phyloP scores from a whole-genome alignment of 345 rosid genomes.

The Brassica cretica region DNA sequence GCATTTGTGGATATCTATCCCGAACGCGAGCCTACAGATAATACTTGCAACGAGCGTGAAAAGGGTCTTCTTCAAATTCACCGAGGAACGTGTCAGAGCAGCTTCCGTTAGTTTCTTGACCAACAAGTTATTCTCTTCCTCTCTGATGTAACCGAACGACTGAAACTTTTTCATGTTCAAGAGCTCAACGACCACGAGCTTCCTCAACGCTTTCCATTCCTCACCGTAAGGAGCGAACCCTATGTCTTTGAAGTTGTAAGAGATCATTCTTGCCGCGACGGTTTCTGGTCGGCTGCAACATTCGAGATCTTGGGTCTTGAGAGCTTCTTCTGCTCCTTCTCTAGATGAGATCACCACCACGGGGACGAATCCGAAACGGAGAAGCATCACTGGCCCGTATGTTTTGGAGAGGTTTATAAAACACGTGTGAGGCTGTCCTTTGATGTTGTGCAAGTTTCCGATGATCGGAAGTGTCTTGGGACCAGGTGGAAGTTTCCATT shows the following conservation, averaged over 20 bases:
- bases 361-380: conserved; percentile 47
- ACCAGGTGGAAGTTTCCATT: conserved; percentile 37
- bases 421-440: conserved; percentile 39
- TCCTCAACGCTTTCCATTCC: conserved; percentile 48
- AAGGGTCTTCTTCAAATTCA: conserved; percentile 38
- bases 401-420: conserved; percentile 39
- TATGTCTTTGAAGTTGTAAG: conserved; percentile 42
- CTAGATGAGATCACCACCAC: conserved; percentile 47
- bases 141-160: conserved; percentile 40
- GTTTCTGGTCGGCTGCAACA: conserved; percentile 45
- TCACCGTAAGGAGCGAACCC: conserved; percentile 45
- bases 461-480: conserved; percentile 48
- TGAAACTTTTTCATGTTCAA: conserved; percentile 36
- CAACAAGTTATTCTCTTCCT: conserved; percentile 37
- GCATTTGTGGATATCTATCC: conserved; percentile 37
- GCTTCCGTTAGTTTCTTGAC: conserved; percentile 36
- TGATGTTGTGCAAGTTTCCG: conserved; percentile 51
- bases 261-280: conserved; percentile 28
- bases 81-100: conserved; percentile 1
- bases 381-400: conserved; percentile 51
- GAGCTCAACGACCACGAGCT: conserved; percentile 38
- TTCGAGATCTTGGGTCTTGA: conserved; percentile 40
- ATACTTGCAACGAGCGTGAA: conserved; percentile 32
- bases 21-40: conserved; percentile 48
- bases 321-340: conserved; percentile 44